These are phyloP conservation scores for Penicillium coprophilum DNA, from an alignment of 495 filamentous ascomycete genomes.

Conservation along the genomic window DNA sequence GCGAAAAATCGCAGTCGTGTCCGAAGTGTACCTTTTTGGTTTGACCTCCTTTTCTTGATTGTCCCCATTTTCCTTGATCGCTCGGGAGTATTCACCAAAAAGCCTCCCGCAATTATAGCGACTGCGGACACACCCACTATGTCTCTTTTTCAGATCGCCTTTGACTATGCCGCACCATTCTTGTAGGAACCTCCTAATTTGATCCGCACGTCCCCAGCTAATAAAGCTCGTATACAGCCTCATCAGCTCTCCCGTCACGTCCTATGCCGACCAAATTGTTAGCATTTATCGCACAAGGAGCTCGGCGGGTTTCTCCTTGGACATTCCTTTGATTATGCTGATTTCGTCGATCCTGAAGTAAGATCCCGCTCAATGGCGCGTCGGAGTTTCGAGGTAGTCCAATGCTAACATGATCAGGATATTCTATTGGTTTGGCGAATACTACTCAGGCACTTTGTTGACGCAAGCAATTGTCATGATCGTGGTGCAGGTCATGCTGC, in stretches of 20 bases:
- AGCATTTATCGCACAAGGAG: conserved; percentile 79
- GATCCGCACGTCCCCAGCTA: neutral
- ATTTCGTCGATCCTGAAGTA: conserved; percentile 89
- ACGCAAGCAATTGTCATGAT: conserved; percentile 88
- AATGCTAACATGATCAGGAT: conserved; percentile 51
- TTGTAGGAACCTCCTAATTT: conserved; percentile 32
- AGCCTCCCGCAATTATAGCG: conserved; percentile 3
- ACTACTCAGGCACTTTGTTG: conserved; percentile 76
- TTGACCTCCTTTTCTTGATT: neutral
- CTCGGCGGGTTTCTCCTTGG: conserved; percentile 83
- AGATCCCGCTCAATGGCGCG: conserved; percentile 22
- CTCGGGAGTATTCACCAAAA: too few relatives aligned
- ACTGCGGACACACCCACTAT: conserved; percentile 25
- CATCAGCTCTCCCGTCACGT: conserved; percentile 78
- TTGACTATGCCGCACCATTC: conserved; percentile 49
- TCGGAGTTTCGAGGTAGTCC: neutral
- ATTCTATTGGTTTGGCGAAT: conserved; percentile 92
- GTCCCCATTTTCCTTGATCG: neutral
- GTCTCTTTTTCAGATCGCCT: conserved; percentile 40
- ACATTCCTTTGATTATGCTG: conserved; percentile 98
- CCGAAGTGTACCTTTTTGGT: too few relatives aligned
- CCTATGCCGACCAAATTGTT: conserved; percentile 88
- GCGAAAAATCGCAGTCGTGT: too few relatives aligned
- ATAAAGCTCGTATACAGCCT: conserved; percentile 44
- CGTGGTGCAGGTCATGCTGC: conserved; percentile 71